Percentiles rank a stretch among this genome's conserved stretches.
These are phyloP conservation scores for Peltaster fructicola DNA, from an alignment of 2,329 filamentous ascomycete species.

Conservation along the genomic window DNA sequence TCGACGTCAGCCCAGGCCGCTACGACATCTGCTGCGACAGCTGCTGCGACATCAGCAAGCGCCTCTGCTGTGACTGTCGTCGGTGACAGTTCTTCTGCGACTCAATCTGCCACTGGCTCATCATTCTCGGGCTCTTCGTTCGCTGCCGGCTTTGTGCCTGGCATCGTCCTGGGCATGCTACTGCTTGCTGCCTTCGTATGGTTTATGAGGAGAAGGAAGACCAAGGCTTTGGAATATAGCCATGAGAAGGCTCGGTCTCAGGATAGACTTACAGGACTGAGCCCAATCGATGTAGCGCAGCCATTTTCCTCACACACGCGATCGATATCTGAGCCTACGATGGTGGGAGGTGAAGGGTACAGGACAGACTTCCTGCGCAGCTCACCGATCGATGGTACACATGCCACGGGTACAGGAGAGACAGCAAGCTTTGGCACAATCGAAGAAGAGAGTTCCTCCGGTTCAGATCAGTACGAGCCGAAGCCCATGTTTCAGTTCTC, in stretches of 20 bases:
- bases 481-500: too few species aligned
- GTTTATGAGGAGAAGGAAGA: conserved; percentile 5
- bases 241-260: conserved; percentile 10
- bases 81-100: conserved; percentile 1
- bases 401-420: background rate
- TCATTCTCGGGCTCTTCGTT: conserved; percentile 17
- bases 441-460: too few species aligned
- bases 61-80: conserved; percentile 1
- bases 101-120: conserved; percentile 1
- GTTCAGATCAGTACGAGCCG: too few species aligned
- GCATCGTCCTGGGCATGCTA: conserved; percentile 15
- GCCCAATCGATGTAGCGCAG: conserved; percentile 6
- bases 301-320: conserved; percentile 14
- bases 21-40: conserved; percentile 1
- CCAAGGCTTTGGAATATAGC: conserved; percentile 4
- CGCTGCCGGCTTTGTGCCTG: conserved; percentile 19
- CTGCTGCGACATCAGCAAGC: conserved; percentile 3
- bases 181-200: conserved; percentile 12
- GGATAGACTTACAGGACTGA: conserved; percentile 4
- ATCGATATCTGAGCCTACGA: conserved; percentile 18
- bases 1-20: conserved; percentile 1
- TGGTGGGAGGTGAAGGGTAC: conserved; percentile 9
- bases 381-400: conserved; percentile 6
- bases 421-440: conserved; percentile 7
- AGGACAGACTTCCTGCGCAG: conserved; percentile 19